Conservation (phyloP, 2,329 filamentous ascomycete genomes). For the Pyrenochaeta sp. region DNA sequence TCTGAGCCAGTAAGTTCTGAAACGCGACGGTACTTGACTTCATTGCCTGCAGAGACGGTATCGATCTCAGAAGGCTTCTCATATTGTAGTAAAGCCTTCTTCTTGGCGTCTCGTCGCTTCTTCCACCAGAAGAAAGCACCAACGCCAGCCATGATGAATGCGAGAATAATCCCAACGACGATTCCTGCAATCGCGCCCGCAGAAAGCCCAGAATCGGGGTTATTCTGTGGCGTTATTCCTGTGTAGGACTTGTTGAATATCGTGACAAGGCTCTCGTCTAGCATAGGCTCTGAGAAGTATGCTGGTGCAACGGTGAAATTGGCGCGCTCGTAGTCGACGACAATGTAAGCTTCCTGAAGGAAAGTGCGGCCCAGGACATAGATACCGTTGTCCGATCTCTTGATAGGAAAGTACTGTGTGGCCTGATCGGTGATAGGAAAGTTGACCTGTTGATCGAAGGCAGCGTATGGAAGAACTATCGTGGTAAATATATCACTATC, state of each 20-base stretch:
- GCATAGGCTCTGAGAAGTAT: constrained; percentile 30
- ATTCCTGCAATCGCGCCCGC: constrained; percentile 45
- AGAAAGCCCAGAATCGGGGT: constrained; percentile 25
- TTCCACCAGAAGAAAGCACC: constrained; percentile 40
- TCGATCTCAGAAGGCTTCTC: constrained; percentile 37
- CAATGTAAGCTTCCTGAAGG: constrained; percentile 49
- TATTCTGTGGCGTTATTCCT: background rate
- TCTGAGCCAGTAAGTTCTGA: constrained; percentile 48
- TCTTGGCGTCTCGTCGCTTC: constrained; percentile 24
- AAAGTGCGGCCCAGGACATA: constrained; percentile 47
- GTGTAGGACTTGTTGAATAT: constrained; percentile 35
- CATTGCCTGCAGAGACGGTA: constrained; percentile 33
- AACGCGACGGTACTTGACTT: constrained; percentile 43
- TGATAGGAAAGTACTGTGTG: constrained; percentile 44
- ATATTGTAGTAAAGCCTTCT: constrained; percentile 11
- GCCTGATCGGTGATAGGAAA: constrained; percentile 16
- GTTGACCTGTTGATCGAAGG: constrained; percentile 32
- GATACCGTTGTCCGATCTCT: constrained; percentile 29
- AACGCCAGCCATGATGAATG: constrained; percentile 32
- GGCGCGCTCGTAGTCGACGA: constrained; percentile 48
- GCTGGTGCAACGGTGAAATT: constrained; percentile 46
- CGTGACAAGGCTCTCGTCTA: constrained; percentile 23
- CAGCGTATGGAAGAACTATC: constrained; percentile 41
- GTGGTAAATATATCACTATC: constrained; percentile 17
- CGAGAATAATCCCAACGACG: constrained; percentile 43